Conservation (phyloP, 2,329 filamentous ascomycete genomes). For the Fusarium incarnatum region DNA sequence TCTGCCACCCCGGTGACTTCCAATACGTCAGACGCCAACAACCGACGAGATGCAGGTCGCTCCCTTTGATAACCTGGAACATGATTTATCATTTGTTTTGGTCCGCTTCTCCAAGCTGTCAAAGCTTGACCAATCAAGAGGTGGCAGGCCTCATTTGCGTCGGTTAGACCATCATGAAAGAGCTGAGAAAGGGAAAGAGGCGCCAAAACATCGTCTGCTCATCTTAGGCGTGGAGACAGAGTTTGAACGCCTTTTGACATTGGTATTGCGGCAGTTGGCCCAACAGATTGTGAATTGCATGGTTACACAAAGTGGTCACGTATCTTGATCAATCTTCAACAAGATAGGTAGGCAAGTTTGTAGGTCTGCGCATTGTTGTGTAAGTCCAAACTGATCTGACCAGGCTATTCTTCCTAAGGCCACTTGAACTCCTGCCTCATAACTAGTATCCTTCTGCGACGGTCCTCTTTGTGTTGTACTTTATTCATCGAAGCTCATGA, state of each 20-base stretch:
- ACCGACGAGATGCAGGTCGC: not conserved
- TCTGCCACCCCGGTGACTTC: not conserved
- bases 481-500: not conserved
- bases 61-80: not conserved
- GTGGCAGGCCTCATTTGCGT: not conserved
- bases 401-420: not conserved
- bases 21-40: not conserved
- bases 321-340: not conserved
- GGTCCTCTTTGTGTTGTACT: not conserved
- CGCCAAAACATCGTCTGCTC: not conserved
- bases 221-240: not conserved
- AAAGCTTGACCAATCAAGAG: not conserved
- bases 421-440: not conserved
- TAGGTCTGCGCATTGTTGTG: not conserved
- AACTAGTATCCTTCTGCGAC: not conserved
- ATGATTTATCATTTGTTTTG: slow-evolving; percentile 1
- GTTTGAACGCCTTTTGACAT: not conserved
- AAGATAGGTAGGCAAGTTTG: not conserved
- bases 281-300: not conserved
- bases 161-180: not conserved
- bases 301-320: not conserved
- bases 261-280: not conserved
- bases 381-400: not conserved
- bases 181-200: not conserved
- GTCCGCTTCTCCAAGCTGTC: not conserved